Conservation (phyloP, 2,329 filamentous ascomycete species). For the Talaromyces verruculosus region DNA sequence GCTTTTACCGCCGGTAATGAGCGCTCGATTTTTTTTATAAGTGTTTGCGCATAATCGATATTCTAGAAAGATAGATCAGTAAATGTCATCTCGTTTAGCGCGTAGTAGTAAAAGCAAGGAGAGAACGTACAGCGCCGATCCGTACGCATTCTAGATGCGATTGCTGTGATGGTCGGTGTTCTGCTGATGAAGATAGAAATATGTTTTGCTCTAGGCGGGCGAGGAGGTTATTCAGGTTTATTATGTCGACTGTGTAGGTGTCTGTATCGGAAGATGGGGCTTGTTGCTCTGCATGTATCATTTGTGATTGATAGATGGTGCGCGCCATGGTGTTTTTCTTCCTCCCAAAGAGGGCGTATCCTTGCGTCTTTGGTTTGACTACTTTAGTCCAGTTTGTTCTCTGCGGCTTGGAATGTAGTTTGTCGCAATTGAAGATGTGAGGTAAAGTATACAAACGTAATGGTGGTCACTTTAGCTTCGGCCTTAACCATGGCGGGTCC, state of each 20-base stretch:
- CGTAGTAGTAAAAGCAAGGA: not conserved
- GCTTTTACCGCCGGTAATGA: conserved; percentile 42
- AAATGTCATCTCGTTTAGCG: not conserved
- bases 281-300: not conserved
- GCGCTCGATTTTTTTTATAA: conserved; percentile 44
- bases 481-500: not conserved
- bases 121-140: conserved; percentile 39
- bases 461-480: conserved; percentile 9
- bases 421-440: not conserved
- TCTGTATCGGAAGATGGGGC: not conserved
- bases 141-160: conserved; percentile 46
- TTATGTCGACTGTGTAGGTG: conserved; percentile 18
- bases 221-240: conserved; percentile 46
- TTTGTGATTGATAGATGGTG: not conserved
- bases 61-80: conserved; percentile 33
- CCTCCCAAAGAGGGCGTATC: not conserved
- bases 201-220: conserved; percentile 46
- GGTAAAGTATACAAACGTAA: conserved; percentile 3
- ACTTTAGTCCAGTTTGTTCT: not conserved
- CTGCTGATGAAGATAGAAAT: conserved; percentile 38
- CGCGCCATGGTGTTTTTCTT: not conserved
- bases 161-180: conserved; percentile 38
- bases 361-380: not conserved
- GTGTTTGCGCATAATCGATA: conserved; percentile 46
- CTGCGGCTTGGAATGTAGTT: not conserved